Conservation (phyloP, 2,329 filamentous ascomycete genomes). For the Lecanicillium sp. region DNA sequence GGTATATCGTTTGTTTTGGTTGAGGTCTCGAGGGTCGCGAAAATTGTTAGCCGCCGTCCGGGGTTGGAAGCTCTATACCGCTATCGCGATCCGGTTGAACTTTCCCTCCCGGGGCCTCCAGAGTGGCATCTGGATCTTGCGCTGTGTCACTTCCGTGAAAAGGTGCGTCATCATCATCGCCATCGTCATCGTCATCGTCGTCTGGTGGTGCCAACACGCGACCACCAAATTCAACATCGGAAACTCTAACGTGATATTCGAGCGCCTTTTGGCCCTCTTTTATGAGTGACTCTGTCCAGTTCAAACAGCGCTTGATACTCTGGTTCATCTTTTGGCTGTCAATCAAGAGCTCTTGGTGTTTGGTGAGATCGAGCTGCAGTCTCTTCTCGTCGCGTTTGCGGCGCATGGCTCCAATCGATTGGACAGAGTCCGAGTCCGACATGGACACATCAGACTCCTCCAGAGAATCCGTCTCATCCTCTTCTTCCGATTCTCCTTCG, state of each 20-base stretch:
- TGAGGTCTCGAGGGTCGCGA: neutral
- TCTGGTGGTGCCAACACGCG: conserved; percentile 64
- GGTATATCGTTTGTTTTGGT: no score
- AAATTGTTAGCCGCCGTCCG: conserved; percentile 5
- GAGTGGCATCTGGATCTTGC: conserved; percentile 11
- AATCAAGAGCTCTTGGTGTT: conserved; percentile 80
- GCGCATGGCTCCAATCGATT: conserved; percentile 40
- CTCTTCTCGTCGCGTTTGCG: conserved; percentile 73
- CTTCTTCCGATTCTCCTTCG: conserved; percentile 38
- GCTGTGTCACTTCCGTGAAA: conserved; percentile 11
- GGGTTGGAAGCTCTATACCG: conserved; percentile 39
- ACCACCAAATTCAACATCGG: conserved; percentile 75
- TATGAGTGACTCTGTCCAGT: conserved; percentile 86
- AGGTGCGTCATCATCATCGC: conserved; percentile 17
- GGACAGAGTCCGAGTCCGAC: conserved; percentile 24
- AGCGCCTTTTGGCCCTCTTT: conserved; percentile 82
- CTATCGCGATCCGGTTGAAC: conserved; percentile 43
- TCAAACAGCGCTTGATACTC: conserved; percentile 80
- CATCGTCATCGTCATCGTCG: conserved; percentile 39
- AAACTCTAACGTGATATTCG: conserved; percentile 69
- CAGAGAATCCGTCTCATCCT: conserved; percentile 37
- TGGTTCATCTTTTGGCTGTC: conserved; percentile 95
- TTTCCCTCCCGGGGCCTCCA: conserved; percentile 26
- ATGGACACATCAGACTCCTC: conserved; percentile 45
- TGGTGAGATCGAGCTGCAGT: conserved; percentile 75